A percentile compares a stretch with the other conserved stretches of the same genome.
Conservation (phyloP, 768 basidiomycete species). For the Solioccasus polychromus region DNA sequence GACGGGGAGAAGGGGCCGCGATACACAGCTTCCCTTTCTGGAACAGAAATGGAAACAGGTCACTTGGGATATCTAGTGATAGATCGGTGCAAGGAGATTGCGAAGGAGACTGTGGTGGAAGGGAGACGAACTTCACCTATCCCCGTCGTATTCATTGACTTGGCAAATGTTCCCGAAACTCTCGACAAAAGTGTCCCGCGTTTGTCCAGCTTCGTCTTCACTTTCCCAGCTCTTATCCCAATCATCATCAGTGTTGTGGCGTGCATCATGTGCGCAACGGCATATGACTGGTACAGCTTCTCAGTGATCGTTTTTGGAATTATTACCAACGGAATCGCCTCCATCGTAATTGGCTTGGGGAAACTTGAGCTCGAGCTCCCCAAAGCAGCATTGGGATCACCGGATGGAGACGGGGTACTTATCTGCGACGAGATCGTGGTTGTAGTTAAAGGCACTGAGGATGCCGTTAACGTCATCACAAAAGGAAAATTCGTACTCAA, state of each 20-base stretch:
- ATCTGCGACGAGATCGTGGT: slow-evolving; percentile 18
- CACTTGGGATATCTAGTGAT: slow-evolving; percentile 27
- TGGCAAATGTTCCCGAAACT: slow-evolving; percentile 7
- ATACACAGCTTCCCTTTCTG: slow-evolving; percentile 26
- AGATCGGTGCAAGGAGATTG: slow-evolving; percentile 16
- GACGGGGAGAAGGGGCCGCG: slow-evolving; percentile 26
- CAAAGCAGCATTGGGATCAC: too few relatives aligned
- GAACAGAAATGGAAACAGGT: slow-evolving; percentile 27
- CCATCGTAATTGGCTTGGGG: slow-evolving; percentile 25
- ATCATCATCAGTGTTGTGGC: slow-evolving; percentile 23
- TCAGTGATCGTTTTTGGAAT: slow-evolving; percentile 32
- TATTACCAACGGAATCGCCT: slow-evolving; percentile 26
- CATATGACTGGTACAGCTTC: slow-evolving; percentile 31
- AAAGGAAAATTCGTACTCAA: slow-evolving; percentile 24
- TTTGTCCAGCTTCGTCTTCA: too few relatives aligned
- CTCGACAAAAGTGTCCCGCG: too few relatives aligned
- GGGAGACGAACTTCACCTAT: slow-evolving; percentile 14
- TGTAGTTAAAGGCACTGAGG: slow-evolving; percentile 29
- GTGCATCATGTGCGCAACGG: slow-evolving; percentile 22
- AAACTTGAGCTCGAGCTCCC: slow-evolving; percentile 14
- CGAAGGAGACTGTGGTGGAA: background rate
- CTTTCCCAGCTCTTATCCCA: slow-evolving; percentile 20
- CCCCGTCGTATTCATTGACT: slow-evolving; percentile 20
- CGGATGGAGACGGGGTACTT: slow-evolving; percentile 29
- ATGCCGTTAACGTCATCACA: slow-evolving; percentile 26